Percentiles rank a stretch among this genome's conserved stretches.
Conservation (phyloP, 1,284 basidiomycete species). For the Ceratobasidium sp. region DNA sequence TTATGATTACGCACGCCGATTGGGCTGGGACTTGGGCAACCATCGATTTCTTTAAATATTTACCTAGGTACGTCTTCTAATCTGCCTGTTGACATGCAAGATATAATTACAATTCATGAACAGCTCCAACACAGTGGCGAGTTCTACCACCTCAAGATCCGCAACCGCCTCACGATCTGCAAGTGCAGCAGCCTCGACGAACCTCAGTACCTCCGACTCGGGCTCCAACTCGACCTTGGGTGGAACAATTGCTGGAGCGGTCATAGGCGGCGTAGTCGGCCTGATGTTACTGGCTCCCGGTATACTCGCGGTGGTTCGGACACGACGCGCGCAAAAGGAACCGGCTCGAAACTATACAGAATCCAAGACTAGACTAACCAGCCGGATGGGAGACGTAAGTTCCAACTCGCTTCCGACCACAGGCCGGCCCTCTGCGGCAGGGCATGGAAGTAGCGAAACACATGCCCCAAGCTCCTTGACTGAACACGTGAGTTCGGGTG, state of each 20-base stretch:
- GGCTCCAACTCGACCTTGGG: neutral
- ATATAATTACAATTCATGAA: neutral
- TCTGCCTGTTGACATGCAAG: too few species aligned
- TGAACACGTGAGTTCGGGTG: too few species aligned
- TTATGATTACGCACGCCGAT: constrained; percentile 16
- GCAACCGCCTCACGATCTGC: neutral
- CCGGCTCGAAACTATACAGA: neutral
- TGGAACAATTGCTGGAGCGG: constrained; percentile 8
- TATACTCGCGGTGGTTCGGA: neutral
- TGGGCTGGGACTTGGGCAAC: neutral
- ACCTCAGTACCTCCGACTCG: neutral
- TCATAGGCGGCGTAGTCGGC: neutral
- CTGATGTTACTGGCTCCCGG: neutral
- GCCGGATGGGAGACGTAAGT: neutral
- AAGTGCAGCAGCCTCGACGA: neutral
- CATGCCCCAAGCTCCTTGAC: too few species aligned
- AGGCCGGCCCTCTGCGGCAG: too few species aligned
- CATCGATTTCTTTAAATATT: constrained; percentile 11
- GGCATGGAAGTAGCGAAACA: too few species aligned
- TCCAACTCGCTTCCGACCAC: too few species aligned
- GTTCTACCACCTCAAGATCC: neutral
- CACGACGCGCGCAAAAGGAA: neutral
- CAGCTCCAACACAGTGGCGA: neutral
- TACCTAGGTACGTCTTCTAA: constrained; percentile 19
- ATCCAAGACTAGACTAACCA: neutral